phyloP scores from a whole-genome alignment of 2,329 filamentous ascomycete genomes.

The Aspergillus alliaceus region DNA sequence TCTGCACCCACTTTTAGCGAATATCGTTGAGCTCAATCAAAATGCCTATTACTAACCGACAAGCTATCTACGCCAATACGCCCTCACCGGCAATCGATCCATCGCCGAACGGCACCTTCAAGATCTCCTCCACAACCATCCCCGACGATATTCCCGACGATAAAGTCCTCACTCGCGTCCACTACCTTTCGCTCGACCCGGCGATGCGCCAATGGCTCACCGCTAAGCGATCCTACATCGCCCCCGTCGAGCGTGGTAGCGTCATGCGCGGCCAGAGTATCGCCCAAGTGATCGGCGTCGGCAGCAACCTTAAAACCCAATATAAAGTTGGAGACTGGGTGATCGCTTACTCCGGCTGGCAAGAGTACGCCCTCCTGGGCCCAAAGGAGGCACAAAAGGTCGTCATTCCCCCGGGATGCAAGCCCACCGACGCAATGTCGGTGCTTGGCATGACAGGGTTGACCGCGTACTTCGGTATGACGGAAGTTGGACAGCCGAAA shows the following conservation, averaged over 20 bases:
- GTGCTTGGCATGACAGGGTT: constrained; percentile 66
- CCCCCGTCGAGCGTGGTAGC: constrained; percentile 66
- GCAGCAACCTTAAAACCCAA: constrained; percentile 42
- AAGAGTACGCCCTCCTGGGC: constrained; percentile 61
- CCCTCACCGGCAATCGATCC: constrained; percentile 37
- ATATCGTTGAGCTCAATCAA: not conserved
- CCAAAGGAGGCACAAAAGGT: constrained; percentile 52
- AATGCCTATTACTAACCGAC: constrained; percentile 32
- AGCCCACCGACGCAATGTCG: constrained; percentile 61
- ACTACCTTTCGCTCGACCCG: constrained; percentile 71
- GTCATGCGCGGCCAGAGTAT: constrained; percentile 67
- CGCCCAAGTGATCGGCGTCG: constrained; percentile 59
- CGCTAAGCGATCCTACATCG: constrained; percentile 61
- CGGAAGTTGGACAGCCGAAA: constrained; percentile 66
- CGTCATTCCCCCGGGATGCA: constrained; percentile 47
- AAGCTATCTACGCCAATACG: constrained; percentile 36
- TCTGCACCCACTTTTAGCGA: too few relatives aligned
- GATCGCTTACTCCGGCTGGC: constrained; percentile 60
- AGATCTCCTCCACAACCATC: constrained; percentile 27
- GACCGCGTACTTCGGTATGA: constrained; percentile 75
- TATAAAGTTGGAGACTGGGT: constrained; percentile 49
- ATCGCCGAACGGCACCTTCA: constrained; percentile 36
- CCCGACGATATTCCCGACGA: constrained; percentile 45
- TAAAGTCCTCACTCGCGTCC: constrained; percentile 58
- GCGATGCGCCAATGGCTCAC: constrained; percentile 75